Conservation (phyloP, 1,284 basidiomycete species). For the Anthracocystis walkeri region DNA sequence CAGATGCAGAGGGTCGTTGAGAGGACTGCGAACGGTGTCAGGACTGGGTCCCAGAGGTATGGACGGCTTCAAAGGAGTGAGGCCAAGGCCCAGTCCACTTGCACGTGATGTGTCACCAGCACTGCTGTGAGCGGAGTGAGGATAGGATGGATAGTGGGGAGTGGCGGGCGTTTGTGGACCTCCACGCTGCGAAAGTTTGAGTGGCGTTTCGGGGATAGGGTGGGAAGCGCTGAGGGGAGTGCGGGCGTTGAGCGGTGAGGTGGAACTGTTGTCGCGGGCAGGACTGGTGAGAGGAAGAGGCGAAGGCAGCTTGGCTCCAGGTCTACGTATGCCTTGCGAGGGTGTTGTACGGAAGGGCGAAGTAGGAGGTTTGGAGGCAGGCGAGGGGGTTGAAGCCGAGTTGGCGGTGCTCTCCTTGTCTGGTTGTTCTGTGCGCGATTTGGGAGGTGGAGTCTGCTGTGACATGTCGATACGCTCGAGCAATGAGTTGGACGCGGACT, state of each 20-base stretch:
- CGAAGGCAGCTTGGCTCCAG: conserved; percentile 46
- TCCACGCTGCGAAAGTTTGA: conserved; percentile 53
- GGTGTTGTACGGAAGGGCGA: conserved; percentile 41
- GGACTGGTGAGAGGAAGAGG: conserved; percentile 50
- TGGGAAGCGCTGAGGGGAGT: conserved; percentile 61
- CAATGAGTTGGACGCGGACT: conserved; percentile 22
- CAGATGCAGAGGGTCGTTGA: conserved; percentile 35
- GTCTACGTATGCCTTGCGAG: conserved; percentile 41
- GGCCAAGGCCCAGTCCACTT: conserved; percentile 48
- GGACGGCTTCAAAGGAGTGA: conserved; percentile 41
- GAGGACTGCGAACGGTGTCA: conserved; percentile 27
- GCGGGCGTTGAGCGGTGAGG: conserved; percentile 39
- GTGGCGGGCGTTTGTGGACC: conserved; percentile 51
- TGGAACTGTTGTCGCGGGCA: conserved; percentile 32
- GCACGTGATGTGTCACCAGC: conserved; percentile 36
- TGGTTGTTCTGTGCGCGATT: not conserved
- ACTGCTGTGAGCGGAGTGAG: conserved; percentile 14
- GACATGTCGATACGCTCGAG: conserved; percentile 47
- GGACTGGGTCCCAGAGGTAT: conserved; percentile 40
- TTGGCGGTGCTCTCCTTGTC: not conserved
- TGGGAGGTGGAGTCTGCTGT: conserved; percentile 36
- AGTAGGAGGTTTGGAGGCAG: conserved; percentile 7
- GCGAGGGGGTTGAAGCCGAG: conserved; percentile 19
- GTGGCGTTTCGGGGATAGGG: conserved; percentile 58
- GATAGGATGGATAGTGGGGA: conserved; percentile 38